Percentiles rank a stretch among this genome's conserved stretches.
Conservation (phyloP, 257 asterid genomes). For the Ballota nigra region DNA sequence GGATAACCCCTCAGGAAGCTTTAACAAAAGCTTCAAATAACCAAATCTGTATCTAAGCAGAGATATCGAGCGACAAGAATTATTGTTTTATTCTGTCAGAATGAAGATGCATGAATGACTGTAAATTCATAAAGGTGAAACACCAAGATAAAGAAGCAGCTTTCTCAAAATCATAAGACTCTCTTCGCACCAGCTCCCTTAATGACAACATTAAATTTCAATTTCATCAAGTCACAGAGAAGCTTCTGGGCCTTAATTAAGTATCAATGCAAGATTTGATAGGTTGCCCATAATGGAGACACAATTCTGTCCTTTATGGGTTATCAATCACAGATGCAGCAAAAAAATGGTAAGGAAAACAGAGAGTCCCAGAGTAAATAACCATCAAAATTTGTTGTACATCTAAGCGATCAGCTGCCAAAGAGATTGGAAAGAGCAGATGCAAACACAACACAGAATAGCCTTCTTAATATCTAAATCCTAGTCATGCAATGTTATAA, state of each 20-base stretch:
- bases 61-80: background rate
- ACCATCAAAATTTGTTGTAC: background rate
- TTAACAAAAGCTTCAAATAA: conserved; percentile 15
- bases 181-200: too few relatives aligned
- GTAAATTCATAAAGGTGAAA: too few relatives aligned
- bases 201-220: too few relatives aligned
- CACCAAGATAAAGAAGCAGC: too few relatives aligned
- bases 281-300: background rate
- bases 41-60: background rate
- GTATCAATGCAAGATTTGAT: background rate
- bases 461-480: background rate
- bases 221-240: too few relatives aligned
- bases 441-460: background rate
- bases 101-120: too few relatives aligned
- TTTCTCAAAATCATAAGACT: too few relatives aligned
- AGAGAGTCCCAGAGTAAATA: background rate
- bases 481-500: background rate
- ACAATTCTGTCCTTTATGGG: background rate
- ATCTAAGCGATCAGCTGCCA: background rate
- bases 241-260: too few relatives aligned
- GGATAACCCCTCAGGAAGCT: background rate
- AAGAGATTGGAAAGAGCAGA: background rate
- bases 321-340: background rate
- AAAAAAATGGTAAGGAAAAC: background rate
- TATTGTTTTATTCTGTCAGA: background rate